Evolutionary conservation across 176 grass and related monocot genomes (phyloP).

Genomic region (Aegilops sharonensis): DNA sequence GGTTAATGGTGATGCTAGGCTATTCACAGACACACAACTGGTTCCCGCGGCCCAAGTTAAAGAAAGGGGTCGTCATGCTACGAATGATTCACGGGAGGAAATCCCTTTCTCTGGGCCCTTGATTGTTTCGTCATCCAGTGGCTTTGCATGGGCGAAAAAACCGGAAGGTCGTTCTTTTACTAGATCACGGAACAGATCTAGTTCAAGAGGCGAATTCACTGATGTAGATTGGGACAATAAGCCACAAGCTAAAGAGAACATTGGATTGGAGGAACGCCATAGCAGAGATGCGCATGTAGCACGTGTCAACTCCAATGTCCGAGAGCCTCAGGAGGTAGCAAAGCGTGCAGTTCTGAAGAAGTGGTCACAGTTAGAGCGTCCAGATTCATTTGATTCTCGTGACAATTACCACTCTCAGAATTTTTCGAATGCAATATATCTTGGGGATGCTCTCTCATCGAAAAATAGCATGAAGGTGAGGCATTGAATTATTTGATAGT

Average conservation of each 20-base stretch:
- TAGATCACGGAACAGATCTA: slow-evolving; percentile 54
- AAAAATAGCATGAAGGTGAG: slow-evolving; percentile 66
- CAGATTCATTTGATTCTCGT: slow-evolving; percentile 71
- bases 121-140: slow-evolving; percentile 68
- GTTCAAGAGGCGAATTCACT: slow-evolving; percentile 49
- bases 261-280: slow-evolving; percentile 39
- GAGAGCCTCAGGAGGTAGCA: slow-evolving; percentile 36
- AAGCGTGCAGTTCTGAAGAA: slow-evolving; percentile 67
- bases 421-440: slow-evolving; percentile 45
- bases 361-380: slow-evolving; percentile 80
- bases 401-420: slow-evolving; percentile 61
- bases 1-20: slow-evolving; percentile 48
- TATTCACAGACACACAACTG: slow-evolving; percentile 54
- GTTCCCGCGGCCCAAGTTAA: slow-evolving; percentile 37
- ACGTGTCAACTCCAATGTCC: slow-evolving; percentile 27
- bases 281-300: slow-evolving; percentile 33
- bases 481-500: slow-evolving; percentile 7
- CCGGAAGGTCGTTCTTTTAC: slow-evolving; percentile 41
- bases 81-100: slow-evolving; percentile 53
- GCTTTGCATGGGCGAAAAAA: slow-evolving; percentile 84
- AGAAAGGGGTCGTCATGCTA: slow-evolving; percentile 38
- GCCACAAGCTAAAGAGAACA: slow-evolving; percentile 32
- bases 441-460: slow-evolving; percentile 49
- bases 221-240: slow-evolving; percentile 26
- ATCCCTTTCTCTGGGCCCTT: slow-evolving; percentile 75